Conservation (phyloP, 495 filamentous ascomycete species). For the Apodospora peruviana region DNA sequence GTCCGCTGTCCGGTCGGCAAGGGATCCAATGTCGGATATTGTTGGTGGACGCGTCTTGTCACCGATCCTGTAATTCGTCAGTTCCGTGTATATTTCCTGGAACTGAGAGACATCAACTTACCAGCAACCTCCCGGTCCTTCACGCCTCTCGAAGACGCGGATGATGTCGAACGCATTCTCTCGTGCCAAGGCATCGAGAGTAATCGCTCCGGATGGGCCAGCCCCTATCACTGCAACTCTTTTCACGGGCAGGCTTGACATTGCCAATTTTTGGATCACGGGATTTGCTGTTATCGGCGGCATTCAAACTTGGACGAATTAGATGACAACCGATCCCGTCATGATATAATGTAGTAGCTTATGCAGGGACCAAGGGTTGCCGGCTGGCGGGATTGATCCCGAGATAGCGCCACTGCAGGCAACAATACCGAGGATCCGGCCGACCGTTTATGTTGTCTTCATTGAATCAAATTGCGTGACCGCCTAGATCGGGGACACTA, state of each 20-base stretch:
- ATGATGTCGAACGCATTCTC: constrained; percentile 52
- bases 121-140: constrained; percentile 55
- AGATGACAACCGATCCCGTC: background rate
- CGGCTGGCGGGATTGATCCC: too few species aligned
- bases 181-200: constrained; percentile 51
- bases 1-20: constrained; percentile 45
- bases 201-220: constrained; percentile 54
- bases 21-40: constrained; percentile 32
- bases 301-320: background rate
- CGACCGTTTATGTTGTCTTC: too few species aligned
- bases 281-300: background rate
- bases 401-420: too few species aligned
- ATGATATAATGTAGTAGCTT: too few species aligned
- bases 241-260: constrained; percentile 24
- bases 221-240: constrained; percentile 55
- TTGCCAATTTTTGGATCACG: background rate
- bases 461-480: too few species aligned
- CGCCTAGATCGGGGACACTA: too few species aligned
- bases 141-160: constrained; percentile 55
- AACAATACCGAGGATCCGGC: too few species aligned
- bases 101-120: constrained; percentile 15
- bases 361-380: too few species aligned
- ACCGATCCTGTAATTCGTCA: constrained; percentile 46
- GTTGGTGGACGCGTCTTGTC: constrained; percentile 27
- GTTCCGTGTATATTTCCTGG: too few species aligned